phyloP scores from a whole-genome alignment of 2,329 filamentous ascomycete species.

The Grosmannia penicillata region DNA sequence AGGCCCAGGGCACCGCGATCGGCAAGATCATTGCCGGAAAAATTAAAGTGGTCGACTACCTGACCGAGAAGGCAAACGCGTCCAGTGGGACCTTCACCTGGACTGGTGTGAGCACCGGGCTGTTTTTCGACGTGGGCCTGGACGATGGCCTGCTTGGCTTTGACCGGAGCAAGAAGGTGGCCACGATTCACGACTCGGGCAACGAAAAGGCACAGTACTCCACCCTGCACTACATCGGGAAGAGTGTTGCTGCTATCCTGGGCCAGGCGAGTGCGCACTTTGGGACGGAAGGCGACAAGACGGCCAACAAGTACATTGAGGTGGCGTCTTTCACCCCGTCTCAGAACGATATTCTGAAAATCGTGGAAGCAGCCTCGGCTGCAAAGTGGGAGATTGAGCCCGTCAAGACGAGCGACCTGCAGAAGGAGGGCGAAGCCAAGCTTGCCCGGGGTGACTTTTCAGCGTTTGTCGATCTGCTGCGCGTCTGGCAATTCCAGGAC shows the following conservation, averaged over 20 bases:
- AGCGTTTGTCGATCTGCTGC: slow-evolving; percentile 16
- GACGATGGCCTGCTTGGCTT: slow-evolving; percentile 30
- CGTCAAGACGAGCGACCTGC: slow-evolving; percentile 18
- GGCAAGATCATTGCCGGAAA: slow-evolving; percentile 21
- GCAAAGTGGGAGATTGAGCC: slow-evolving; percentile 32
- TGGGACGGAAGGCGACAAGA: slow-evolving; percentile 13
- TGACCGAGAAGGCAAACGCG: slow-evolving; percentile 6
- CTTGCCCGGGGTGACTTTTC: slow-evolving; percentile 23
- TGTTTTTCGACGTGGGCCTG: slow-evolving; percentile 27
- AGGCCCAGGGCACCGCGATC: slow-evolving; percentile 6
- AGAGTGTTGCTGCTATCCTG: slow-evolving; percentile 14
- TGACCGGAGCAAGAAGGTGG: slow-evolving; percentile 30
- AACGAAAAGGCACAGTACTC: slow-evolving; percentile 12
- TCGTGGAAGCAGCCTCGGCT: slow-evolving; percentile 33
- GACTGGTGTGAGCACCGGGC: slow-evolving; percentile 15
- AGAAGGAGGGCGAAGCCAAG: slow-evolving; percentile 25
- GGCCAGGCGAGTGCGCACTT: slow-evolving; percentile 8
- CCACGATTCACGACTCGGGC: slow-evolving; percentile 16
- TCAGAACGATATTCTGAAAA: slow-evolving; percentile 40
- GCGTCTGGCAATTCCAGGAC: slow-evolving; percentile 18
- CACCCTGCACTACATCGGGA: slow-evolving; percentile 14
- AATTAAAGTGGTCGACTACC: slow-evolving; percentile 22
- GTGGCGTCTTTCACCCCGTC: slow-evolving; percentile 40
- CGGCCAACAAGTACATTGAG: slow-evolving; percentile 34
- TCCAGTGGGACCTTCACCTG: slow-evolving; percentile 11